A percentile compares a stretch with the other conserved stretches of the same genome.
Conservation (phyloP, 352 stramenopile genomes). For the Elongisporangium senticosum region DNA sequence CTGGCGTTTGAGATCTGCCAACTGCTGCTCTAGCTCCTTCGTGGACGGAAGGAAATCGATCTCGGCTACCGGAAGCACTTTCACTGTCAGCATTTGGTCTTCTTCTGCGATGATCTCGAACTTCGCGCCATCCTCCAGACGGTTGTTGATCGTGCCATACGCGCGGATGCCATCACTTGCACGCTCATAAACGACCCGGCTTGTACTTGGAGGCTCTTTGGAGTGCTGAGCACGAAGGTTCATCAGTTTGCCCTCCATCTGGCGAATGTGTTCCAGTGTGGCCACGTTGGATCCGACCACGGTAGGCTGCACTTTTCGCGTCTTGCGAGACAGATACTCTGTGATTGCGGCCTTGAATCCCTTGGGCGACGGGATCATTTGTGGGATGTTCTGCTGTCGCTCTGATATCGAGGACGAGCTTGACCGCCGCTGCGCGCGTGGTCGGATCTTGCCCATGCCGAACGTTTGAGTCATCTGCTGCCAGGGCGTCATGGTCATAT, state of each 20-base stretch:
- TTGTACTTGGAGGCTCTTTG: slow-evolving; percentile 2
- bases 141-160: slow-evolving; percentile 58
- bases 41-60: slow-evolving; percentile 59
- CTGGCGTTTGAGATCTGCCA: slow-evolving; percentile 31
- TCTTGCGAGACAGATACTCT: slow-evolving; percentile 59
- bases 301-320: slow-evolving; percentile 60
- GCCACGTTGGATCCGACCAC: slow-evolving; percentile 14
- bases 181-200: slow-evolving; percentile 46
- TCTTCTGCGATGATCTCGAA: slow-evolving; percentile 55
- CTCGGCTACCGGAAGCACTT: slow-evolving; percentile 34
- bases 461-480: slow-evolving; percentile 85
- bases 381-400: slow-evolving; percentile 42
- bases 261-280: slow-evolving; percentile 21
- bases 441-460: slow-evolving; percentile 50
- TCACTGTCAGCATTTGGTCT: slow-evolving; percentile 52
- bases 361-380: slow-evolving; percentile 42
- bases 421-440: slow-evolving; percentile 35
- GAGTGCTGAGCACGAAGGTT: not conserved
- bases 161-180: slow-evolving; percentile 27
- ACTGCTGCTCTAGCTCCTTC: slow-evolving; percentile 48
- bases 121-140: slow-evolving; percentile 26
- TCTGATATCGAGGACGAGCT: slow-evolving; percentile 65
- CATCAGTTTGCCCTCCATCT: slow-evolving; percentile 26
- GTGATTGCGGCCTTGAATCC: slow-evolving; percentile 55
- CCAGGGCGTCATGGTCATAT: slow-evolving; percentile 77